Conservation (phyloP, 2,329 filamentous ascomycete species). For the Cercospora berteroae region DNA sequence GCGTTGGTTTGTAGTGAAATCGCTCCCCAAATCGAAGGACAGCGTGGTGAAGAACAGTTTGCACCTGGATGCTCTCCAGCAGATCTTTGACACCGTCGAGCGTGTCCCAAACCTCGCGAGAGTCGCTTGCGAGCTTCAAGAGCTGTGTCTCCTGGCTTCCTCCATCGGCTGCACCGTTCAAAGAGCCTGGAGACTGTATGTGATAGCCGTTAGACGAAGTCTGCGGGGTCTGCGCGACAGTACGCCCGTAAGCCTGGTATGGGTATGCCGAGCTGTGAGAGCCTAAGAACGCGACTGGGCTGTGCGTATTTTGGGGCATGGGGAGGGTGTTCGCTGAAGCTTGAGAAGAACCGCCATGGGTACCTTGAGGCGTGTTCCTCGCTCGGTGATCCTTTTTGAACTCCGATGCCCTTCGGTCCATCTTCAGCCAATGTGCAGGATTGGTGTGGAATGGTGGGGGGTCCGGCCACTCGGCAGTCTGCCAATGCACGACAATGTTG, state of each 20-base stretch:
- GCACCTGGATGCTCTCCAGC: slow-evolving; percentile 61
- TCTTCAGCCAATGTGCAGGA: slow-evolving; percentile 34
- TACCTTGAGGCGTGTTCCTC: slow-evolving; percentile 22
- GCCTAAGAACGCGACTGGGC: background rate
- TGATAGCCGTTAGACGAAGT: background rate
- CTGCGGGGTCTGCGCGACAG: background rate
- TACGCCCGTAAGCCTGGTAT: background rate
- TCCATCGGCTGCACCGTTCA: background rate
- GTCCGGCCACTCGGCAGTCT: slow-evolving; percentile 72
- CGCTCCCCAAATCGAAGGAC: slow-evolving; percentile 56
- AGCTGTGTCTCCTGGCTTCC: slow-evolving; percentile 23
- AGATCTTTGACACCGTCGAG: slow-evolving; percentile 61
- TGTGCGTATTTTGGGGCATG: slow-evolving; percentile 11
- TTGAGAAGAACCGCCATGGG: slow-evolving; percentile 12
- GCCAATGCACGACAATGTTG: slow-evolving; percentile 74
- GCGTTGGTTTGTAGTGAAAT: slow-evolving; percentile 57
- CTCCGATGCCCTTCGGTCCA: slow-evolving; percentile 20
- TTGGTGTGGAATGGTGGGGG: slow-evolving; percentile 69
- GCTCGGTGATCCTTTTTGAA: slow-evolving; percentile 15
- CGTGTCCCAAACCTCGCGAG: slow-evolving; percentile 62
- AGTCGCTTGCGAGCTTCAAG: slow-evolving; percentile 49
- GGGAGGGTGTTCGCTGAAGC: slow-evolving; percentile 8
- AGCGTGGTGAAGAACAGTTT: slow-evolving; percentile 62
- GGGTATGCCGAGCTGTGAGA: background rate
- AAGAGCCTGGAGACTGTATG: background rate